Percentiles rank a stretch among this genome's conserved stretches.
Evolutionary conservation across 257 asterid species (phyloP).

Genomic region (Capsicum pubescens): DNA sequence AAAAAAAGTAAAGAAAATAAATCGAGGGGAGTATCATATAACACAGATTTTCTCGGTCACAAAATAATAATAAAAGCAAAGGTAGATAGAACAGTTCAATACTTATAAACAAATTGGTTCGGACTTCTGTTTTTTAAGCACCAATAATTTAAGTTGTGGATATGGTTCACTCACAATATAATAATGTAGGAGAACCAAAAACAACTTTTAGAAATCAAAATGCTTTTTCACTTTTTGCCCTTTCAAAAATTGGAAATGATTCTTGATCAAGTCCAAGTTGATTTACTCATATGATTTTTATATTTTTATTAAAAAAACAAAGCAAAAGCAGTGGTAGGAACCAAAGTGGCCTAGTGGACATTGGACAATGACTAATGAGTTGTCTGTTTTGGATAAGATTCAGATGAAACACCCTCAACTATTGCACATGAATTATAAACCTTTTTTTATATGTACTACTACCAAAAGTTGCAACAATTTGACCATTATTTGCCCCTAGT

Average conservation of each 20-base stretch:
- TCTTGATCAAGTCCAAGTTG: constrained; percentile 26
- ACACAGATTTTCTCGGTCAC: neutral
- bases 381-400: constrained; percentile 22
- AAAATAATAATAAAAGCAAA: neutral
- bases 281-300: neutral
- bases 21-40: no score
- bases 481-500: neutral
- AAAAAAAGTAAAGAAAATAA: no score
- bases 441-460: neutral
- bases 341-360: constrained; percentile 19
- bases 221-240: neutral
- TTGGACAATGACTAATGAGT: neutral
- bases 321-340: constrained; percentile 8
- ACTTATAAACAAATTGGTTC: neutral
- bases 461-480: neutral
- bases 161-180: neutral
- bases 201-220: neutral
- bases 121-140: neutral
- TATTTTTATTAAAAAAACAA: neutral
- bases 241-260: constrained; percentile 17
- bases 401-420: constrained; percentile 1
- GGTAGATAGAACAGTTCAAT: neutral
- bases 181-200: neutral
- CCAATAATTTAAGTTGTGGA: constrained; percentile 5
- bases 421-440: neutral